Evolutionary conservation across 768 basidiomycete species (phyloP).

Genomic region (Tricholoma terreum): DNA sequence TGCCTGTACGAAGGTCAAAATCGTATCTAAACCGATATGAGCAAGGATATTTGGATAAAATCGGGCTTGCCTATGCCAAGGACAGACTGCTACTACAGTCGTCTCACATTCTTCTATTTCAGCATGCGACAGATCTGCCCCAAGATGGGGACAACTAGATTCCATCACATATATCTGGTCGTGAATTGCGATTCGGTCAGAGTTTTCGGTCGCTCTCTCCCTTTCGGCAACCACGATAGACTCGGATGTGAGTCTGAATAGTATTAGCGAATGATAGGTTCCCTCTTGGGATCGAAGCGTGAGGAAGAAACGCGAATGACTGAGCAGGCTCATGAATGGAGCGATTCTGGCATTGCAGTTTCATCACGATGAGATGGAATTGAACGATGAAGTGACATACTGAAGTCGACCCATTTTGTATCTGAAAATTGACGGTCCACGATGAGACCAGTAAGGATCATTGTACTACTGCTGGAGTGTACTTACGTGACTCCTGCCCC

Average conservation of each 20-base stretch:
- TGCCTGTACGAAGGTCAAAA: conserved; percentile 66
- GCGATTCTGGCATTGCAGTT: conserved; percentile 40
- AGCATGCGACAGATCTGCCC: conserved; percentile 77
- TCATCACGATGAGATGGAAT: neutral
- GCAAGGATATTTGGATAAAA: neutral
- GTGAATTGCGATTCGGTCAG: conserved; percentile 4
- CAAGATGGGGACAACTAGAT: conserved; percentile 75
- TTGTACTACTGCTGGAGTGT: too few species aligned
- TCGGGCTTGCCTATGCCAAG: conserved; percentile 61
- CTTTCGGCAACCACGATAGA: conserved; percentile 7
- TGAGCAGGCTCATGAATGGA: conserved; percentile 40
- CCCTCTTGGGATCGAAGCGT: conserved; percentile 59
- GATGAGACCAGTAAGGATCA: too few species aligned
- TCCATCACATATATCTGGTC: conserved; percentile 76
- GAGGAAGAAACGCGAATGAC: conserved; percentile 58
- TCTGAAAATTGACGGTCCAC: too few species aligned
- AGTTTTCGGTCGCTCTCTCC: neutral
- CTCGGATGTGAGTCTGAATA: conserved; percentile 55
- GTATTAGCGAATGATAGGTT: conserved; percentile 57
- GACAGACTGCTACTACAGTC: conserved; percentile 64
- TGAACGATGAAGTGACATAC: neutral
- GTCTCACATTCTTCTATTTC: conserved; percentile 70
- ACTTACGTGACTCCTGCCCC: too few species aligned
- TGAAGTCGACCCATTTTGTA: neutral
- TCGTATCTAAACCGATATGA: conserved; percentile 50